Percentiles rank a stretch among this genome's conserved stretches.
These are phyloP conservation scores for Pharus latifolius DNA, from an alignment of 176 grass and related monocot genomes.

Conservation along the genomic window DNA sequence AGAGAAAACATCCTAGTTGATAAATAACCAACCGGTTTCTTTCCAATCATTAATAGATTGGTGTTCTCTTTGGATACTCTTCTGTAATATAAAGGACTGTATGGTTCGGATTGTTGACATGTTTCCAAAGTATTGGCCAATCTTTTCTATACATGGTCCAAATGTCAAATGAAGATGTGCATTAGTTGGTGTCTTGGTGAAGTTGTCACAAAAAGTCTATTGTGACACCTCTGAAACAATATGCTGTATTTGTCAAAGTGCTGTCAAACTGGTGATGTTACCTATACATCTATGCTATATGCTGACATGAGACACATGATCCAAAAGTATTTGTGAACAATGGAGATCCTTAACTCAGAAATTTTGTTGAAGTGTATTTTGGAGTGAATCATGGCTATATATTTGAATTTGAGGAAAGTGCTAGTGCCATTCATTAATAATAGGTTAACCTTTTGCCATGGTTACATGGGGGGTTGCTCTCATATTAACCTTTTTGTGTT, in stretches of 20 bases:
- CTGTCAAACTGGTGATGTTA: background rate
- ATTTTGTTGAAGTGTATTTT: background rate
- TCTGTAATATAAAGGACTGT: background rate
- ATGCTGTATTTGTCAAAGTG: background rate
- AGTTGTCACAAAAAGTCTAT: background rate
- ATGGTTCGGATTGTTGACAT: background rate
- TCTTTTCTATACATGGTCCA: background rate
- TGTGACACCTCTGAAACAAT: background rate
- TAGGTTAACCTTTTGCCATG: background rate
- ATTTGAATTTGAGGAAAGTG: no score
- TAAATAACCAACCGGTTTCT: background rate
- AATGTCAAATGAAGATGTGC: background rate
- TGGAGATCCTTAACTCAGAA: background rate
- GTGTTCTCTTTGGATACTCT: background rate
- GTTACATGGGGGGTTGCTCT: background rate
- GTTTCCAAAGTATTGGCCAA: background rate
- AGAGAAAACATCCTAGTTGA: background rate
- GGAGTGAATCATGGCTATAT: background rate
- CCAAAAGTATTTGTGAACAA: background rate
- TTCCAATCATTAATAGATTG: background rate
- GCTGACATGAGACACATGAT: background rate
- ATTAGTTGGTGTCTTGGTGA: no score
- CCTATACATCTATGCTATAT: background rate
- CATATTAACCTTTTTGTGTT: conserved; percentile 2
- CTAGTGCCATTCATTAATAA: background rate